Conservation (phyloP, 1,139 yeast genomes). For the Sugiyamaella grinbergsii region DNA sequence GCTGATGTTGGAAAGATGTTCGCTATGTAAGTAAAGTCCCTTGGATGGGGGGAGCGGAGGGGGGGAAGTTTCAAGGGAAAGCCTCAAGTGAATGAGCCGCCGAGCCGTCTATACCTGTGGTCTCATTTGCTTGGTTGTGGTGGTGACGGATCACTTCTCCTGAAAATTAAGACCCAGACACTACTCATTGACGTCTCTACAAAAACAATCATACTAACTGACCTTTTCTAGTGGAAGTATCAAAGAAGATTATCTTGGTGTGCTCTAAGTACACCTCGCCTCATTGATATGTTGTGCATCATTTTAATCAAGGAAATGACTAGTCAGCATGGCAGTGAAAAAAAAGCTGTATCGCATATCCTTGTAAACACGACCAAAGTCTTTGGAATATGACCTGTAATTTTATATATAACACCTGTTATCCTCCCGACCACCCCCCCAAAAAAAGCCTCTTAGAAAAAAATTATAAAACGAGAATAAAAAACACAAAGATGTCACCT, state of each 20-base stretch:
- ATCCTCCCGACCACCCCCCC: neutral
- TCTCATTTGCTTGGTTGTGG: no score
- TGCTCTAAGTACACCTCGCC: slow-evolving; percentile 45
- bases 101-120: neutral
- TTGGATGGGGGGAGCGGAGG: neutral
- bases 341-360: neutral
- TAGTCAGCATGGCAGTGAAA: neutral
- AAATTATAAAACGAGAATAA: slow-evolving; percentile 16
- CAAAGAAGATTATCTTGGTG: slow-evolving; percentile 95
- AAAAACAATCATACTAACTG: slow-evolving; percentile 23
- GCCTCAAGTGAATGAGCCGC: neutral
- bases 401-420: slow-evolving; percentile 11
- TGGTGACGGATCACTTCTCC: no score
- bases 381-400: slow-evolving; percentile 17
- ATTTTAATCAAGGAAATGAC: neutral
- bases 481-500: no score
- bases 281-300: slow-evolving; percentile 3
- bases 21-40: slow-evolving; percentile 58
- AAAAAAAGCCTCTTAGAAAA: slow-evolving; percentile 12
- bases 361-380: neutral
- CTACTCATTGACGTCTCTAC: no score
- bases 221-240: slow-evolving; percentile 54
- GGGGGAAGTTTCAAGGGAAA: neutral
- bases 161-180: no score
- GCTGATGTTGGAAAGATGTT: slow-evolving; percentile 96